phyloP scores from a whole-genome alignment of 345 rosid species.

The Syzygium jambos region DNA sequence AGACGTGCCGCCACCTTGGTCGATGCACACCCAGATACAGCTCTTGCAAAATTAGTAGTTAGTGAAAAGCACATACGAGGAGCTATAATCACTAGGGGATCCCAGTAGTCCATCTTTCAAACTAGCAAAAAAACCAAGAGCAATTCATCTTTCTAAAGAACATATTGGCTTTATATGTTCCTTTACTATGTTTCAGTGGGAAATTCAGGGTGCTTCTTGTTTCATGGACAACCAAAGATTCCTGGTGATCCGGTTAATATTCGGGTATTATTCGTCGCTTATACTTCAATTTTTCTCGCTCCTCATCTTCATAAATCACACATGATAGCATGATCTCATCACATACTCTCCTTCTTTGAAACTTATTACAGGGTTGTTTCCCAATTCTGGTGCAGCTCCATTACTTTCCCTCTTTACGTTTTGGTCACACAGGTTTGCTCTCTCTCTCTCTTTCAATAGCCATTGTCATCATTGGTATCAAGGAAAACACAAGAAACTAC shows the following conservation, averaged over 20 bases:
- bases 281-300: not conserved
- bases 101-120: too few species aligned
- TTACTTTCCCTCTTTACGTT: conserved; percentile 61
- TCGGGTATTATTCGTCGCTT: conserved; percentile 27
- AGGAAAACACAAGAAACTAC: not conserved
- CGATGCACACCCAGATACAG: too few species aligned
- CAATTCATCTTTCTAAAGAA: not conserved
- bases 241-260: conserved; percentile 24
- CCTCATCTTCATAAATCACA: not conserved
- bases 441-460: not conserved
- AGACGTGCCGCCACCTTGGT: too few species aligned
- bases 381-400: conserved; percentile 59
- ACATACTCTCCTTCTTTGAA: not conserved
- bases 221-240: conserved; percentile 32
- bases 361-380: conserved; percentile 26
- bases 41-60: too few species aligned
- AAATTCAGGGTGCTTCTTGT: conserved; percentile 44
- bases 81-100: too few species aligned
- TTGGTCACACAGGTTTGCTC: conserved; percentile 43
- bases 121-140: not conserved
- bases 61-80: too few species aligned
- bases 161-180: not conserved
- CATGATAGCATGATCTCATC: not conserved
- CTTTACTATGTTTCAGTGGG: conserved; percentile 37
- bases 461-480: not conserved